Percentiles rank a stretch among this genome's conserved stretches.
These are phyloP conservation scores for Kwoniella heveanensis DNA, from an alignment of 768 basidiomycete genomes.

Conservation along the genomic window DNA sequence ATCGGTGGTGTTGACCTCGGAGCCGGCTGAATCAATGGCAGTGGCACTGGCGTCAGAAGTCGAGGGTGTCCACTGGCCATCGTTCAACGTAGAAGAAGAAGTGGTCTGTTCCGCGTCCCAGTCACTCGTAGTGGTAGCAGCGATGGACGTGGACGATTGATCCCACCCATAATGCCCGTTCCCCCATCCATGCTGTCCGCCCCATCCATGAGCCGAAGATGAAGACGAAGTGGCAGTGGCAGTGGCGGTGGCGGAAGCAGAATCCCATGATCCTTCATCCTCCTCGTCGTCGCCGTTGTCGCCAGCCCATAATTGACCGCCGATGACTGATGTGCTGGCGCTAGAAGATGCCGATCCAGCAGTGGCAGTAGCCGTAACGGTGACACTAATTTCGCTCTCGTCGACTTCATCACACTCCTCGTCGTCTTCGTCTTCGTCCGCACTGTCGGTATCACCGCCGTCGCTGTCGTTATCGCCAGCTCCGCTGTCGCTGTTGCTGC, in stretches of 20 bases:
- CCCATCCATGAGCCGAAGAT: background rate
- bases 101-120: background rate
- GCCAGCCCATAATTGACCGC: conserved; percentile 22
- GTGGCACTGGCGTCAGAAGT: background rate
- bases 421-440: conserved; percentile 1
- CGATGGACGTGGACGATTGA: background rate
- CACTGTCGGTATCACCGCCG: too few species aligned
- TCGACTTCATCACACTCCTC: conserved; percentile 10
- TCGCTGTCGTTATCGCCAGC: background rate
- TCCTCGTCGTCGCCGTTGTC: background rate
- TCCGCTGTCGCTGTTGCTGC: background rate
- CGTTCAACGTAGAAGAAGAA: background rate
- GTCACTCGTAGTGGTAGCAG: background rate
- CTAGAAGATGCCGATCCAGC: conserved; percentile 1
- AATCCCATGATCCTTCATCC: conserved; percentile 1
- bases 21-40: background rate
- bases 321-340: conserved; percentile 12
- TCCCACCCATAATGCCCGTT: too few species aligned
- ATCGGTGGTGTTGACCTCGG: background rate
- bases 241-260: conserved; percentile 1
- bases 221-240: background rate
- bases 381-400: background rate
- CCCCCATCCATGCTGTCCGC: conserved; percentile 4
- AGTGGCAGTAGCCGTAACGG: background rate
- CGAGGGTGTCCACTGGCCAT: background rate